A percentile compares a stretch with the other conserved stretches of the same genome.
Conservation (phyloP, 306 rosid species). For the Glycine soja region DNA sequence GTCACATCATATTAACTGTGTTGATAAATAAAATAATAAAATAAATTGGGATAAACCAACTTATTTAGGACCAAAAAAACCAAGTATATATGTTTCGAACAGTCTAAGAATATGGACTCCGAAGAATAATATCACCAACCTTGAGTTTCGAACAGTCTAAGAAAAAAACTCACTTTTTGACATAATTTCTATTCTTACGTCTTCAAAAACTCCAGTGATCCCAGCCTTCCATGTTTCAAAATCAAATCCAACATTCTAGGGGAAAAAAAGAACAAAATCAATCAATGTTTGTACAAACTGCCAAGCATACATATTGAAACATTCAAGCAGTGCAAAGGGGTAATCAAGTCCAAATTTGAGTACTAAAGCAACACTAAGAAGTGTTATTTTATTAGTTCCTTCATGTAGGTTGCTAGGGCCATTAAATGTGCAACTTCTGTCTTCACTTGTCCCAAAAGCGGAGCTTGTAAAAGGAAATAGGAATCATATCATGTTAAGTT, state of each 20-base stretch:
- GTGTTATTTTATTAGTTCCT: constrained; percentile 84
- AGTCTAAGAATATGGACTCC: too few relatives aligned
- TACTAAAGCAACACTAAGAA: constrained; percentile 72
- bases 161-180: too few relatives aligned
- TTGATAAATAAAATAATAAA: neutral
- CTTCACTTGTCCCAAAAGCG: constrained; percentile 75
- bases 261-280: constrained; percentile 11
- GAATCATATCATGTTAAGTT: constrained; percentile 33
- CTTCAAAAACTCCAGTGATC: too few relatives aligned
- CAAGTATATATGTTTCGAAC: too few relatives aligned
- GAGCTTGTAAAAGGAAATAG: constrained; percentile 65
- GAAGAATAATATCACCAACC: too few relatives aligned
- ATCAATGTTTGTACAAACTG: constrained; percentile 26
- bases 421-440: constrained; percentile 72
- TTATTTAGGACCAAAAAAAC: too few relatives aligned
- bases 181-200: too few relatives aligned
- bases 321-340: neutral
- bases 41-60: neutral
- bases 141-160: too few relatives aligned
- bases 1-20: constrained; percentile 27
- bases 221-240: constrained; percentile 87
- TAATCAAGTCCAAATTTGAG: constrained; percentile 32
- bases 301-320: too few relatives aligned
- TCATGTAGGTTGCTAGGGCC: constrained; percentile 70
- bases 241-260: constrained; percentile 79